Evolutionary conservation across 2,329 filamentous ascomycete species (phyloP).

Genomic region (Dactylellina leptospora): DNA sequence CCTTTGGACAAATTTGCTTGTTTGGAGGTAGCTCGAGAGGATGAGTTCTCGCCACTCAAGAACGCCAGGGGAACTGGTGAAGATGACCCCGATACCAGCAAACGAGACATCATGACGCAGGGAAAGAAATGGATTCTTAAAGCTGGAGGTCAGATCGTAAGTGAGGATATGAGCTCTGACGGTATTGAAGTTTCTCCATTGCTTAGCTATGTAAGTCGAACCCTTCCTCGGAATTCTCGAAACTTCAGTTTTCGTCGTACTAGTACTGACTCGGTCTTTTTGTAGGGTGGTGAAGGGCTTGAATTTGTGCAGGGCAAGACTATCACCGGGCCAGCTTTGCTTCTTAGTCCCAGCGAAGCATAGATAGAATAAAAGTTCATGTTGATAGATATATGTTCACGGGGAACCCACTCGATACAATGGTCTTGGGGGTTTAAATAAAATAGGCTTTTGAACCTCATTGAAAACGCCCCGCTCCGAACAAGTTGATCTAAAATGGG

Average conservation of each 20-base stretch:
- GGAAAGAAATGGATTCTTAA: conserved; percentile 84
- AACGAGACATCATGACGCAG: conserved; percentile 86
- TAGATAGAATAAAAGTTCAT: conserved; percentile 2
- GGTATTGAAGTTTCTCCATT: conserved; percentile 92
- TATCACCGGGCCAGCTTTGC: conserved; percentile 66
- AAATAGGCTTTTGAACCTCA: conserved; percentile 13
- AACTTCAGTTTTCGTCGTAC: no score
- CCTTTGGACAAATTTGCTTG: conserved; percentile 88
- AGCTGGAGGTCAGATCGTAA: conserved; percentile 78
- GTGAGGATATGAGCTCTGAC: conserved; percentile 66
- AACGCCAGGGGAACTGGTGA: conserved; percentile 85
- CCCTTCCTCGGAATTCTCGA: not conserved
- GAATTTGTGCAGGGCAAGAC: conserved; percentile 67
- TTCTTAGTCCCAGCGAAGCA: conserved; percentile 57
- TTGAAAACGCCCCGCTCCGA: conserved; percentile 6
- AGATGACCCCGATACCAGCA: conserved; percentile 94
- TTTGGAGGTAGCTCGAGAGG: conserved; percentile 94
- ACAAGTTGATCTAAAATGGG: not conserved
- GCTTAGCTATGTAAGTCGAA: conserved; percentile 88
- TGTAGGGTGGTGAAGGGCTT: conserved; percentile 71
- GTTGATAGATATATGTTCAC: no score
- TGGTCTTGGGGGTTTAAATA: not conserved
- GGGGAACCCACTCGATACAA: no score
- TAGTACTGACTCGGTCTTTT: no score
- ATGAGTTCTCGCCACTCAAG: conserved; percentile 98